Conservation (phyloP, 2,329 filamentous ascomycete genomes). For the Diaporthe sp. region DNA sequence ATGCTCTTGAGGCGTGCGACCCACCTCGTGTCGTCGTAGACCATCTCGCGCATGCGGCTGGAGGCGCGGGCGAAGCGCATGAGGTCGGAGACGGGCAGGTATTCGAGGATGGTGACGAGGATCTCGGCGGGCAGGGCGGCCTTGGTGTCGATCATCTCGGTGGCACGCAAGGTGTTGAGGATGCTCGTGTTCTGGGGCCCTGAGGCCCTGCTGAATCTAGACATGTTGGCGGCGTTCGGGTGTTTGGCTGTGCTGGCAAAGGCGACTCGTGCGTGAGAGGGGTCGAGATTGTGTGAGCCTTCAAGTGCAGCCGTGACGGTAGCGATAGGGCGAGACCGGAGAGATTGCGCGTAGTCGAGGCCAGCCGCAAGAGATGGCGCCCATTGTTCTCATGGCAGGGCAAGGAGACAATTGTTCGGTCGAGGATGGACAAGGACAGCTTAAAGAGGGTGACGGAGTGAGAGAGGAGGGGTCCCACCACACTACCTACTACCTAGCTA, state of each 20-base stretch:
- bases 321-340: neutral
- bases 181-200: slow-evolving; percentile 62
- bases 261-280: neutral
- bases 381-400: slow-evolving; percentile 21
- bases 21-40: slow-evolving; percentile 98
- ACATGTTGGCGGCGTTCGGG: slow-evolving; percentile 47
- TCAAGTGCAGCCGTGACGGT: neutral
- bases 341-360: neutral
- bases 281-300: neutral
- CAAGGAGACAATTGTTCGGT: neutral
- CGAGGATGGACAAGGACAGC: neutral
- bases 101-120: slow-evolving; percentile 87
- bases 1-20: slow-evolving; percentile 86
- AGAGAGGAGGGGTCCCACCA: neutral
- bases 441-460: neutral
- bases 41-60: slow-evolving; percentile 93
- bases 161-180: slow-evolving; percentile 80
- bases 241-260: neutral
- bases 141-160: slow-evolving; percentile 82
- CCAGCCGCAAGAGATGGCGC: slow-evolving; percentile 5
- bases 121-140: slow-evolving; percentile 92
- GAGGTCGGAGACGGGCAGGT: slow-evolving; percentile 86
- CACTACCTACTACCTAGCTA: too few relatives aligned
- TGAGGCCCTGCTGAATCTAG: slow-evolving; percentile 53
- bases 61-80: slow-evolving; percentile 87